phyloP scores from a whole-genome alignment of 148 eudicot genomes.

The Silene uniflora region DNA sequence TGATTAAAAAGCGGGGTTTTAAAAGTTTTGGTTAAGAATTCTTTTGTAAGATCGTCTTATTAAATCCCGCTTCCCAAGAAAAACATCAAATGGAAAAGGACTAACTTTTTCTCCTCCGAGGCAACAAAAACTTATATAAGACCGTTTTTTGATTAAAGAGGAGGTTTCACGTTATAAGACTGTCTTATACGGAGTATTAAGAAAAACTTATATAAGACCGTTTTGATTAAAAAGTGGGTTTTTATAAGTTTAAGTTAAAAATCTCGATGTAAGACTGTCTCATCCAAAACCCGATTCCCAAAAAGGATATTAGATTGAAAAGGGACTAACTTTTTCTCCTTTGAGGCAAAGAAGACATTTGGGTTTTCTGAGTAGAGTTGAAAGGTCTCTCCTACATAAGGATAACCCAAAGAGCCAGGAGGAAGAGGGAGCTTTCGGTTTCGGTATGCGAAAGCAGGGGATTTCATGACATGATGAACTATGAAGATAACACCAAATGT shows the following conservation, averaged over 20 bases:
- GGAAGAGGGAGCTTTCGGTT: conserved; percentile 54
- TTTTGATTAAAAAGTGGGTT: background rate
- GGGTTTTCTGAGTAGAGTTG: conserved; percentile 91
- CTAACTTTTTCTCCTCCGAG: too few species aligned
- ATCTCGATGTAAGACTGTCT: background rate
- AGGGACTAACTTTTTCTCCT: conserved; percentile 64
- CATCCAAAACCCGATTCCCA: background rate
- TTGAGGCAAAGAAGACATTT: conserved; percentile 79
- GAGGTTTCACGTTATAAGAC: too few species aligned
- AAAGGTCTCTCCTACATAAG: conserved; percentile 85
- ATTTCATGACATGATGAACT: conserved; percentile 18
- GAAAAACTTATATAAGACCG: background rate
- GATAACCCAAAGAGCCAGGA: conserved; percentile 90
- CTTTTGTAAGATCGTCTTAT: background rate
- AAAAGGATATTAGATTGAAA: background rate
- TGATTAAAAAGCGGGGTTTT: background rate
- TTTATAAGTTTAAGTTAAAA: background rate
- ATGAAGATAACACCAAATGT: conserved; percentile 20
- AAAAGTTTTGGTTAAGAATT: background rate
- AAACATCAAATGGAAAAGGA: too few species aligned
- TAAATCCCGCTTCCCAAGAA: too few species aligned
- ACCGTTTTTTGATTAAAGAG: too few species aligned
- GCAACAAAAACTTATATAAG: too few species aligned
- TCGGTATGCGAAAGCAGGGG: conserved; percentile 18
- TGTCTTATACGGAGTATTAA: too few species aligned